phyloP scores from a whole-genome alignment of 768 basidiomycete genomes.

The Lactarius pseudohatsudake region DNA sequence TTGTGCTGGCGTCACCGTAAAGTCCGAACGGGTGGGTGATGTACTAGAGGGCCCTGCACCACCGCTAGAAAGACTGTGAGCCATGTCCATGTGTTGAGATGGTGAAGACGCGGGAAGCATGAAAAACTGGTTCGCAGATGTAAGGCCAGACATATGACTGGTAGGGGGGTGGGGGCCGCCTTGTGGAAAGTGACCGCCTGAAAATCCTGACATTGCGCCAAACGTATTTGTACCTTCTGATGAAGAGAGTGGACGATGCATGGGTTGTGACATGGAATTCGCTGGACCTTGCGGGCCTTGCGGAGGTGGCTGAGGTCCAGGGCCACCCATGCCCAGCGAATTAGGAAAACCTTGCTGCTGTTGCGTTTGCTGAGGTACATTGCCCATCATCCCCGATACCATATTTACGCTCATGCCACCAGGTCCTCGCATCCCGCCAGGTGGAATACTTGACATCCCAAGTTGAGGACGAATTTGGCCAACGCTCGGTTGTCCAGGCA shows the following conservation, averaged over 20 bases:
- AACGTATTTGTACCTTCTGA: slow-evolving; percentile 18
- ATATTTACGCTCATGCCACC: slow-evolving; percentile 41
- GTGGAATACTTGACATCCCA: slow-evolving; percentile 33
- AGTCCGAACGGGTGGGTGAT: slow-evolving; percentile 43
- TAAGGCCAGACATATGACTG: slow-evolving; percentile 16
- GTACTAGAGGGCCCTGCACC: slow-evolving; percentile 38
- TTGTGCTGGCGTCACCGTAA: slow-evolving; percentile 63
- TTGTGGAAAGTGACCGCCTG: slow-evolving; percentile 32
- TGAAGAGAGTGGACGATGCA: slow-evolving; percentile 21
- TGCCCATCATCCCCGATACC: slow-evolving; percentile 50
- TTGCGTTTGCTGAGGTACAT: slow-evolving; percentile 38
- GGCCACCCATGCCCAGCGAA: slow-evolving; percentile 17
- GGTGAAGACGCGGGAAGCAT: slow-evolving; percentile 48
- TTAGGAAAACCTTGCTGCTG: slow-evolving; percentile 23
- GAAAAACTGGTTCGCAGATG: slow-evolving; percentile 38
- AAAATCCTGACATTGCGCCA: slow-evolving; percentile 14
- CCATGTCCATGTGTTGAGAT: slow-evolving; percentile 45
- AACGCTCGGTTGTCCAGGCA: slow-evolving; percentile 33
- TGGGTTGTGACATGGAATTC: slow-evolving; percentile 18
- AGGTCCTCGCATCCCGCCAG: slow-evolving; percentile 42
- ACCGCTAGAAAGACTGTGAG: slow-evolving; percentile 42
- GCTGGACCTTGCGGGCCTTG: slow-evolving; percentile 20
- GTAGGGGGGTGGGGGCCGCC: slow-evolving; percentile 32
- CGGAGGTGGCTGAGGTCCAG: slow-evolving; percentile 15
- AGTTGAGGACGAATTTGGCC: slow-evolving; percentile 42